Base-by-base conservation (phyloP, 148 eudicot species). In the Persicaria maculosa region DNA sequence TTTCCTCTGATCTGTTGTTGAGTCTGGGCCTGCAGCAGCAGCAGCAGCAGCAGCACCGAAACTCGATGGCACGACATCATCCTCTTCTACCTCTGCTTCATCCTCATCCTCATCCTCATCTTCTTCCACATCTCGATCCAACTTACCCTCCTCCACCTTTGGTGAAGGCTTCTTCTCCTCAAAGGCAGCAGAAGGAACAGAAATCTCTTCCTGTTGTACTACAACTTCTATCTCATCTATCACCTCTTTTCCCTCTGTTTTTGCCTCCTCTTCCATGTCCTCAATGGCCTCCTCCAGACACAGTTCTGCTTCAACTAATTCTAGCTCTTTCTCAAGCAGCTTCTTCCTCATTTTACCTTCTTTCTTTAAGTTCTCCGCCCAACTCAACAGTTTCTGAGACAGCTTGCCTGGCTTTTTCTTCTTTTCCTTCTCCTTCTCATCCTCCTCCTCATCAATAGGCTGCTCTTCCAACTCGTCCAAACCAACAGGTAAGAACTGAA, bases 401-500 rank as follows among this genome's bases (percentile, higher is more conserved):
- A 77, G 9, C 40, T 71, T 71, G 31, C 73, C 57, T 7, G 89
- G 87, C 50, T 77, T 83, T 47, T 59, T 47, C 44, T 62, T 72
- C 43, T 81, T 87, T 72, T 82, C 93, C 44, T 88, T 47, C 44
- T 69, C 83, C 61, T 81, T 80, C 75, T 82, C 59, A 45, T 88
- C 53, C 45, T 70, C 83, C 62, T 78, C 81, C 74, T 83, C 69
- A 17, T 11, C 75, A 59, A 9, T 72, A n/a, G 14, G 43, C 80
- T 74, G 76, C 92, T 17, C 83, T 81, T 73, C 93, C 96, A 80
- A 82, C 87, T 90, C 98, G 48, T 93, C 98, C 72, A 87, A 86
- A 44, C 98, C 98, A 48, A 93, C 89, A 68, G 98, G 98, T 46
- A 93, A 82, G 76, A 93, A 91, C 68, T 77, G 72, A 50, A 62